Evolutionary conservation across 192 early-diverging fungal genomes (phyloP), one percentile per base, ranked within the genome.

Genomic region (Paraglomus occultum): DNA sequence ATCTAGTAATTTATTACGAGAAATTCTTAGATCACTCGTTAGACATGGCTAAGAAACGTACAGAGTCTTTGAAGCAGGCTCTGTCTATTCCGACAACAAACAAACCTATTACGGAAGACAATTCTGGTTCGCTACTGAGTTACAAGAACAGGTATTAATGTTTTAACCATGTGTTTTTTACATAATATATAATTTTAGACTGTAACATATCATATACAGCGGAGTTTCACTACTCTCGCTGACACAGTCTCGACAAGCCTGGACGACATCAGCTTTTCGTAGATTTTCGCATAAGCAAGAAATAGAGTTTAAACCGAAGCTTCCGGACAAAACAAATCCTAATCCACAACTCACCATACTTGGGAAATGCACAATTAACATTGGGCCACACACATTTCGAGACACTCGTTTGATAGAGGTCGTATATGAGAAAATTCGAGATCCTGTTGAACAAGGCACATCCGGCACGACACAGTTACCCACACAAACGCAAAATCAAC

Each of bases 201-300:
- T n/a, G 10, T 39, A 61, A 61, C 18, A 57, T 39, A 42, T 39
- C 43, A 8, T 57, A 58, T 58, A 38, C 68, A 82, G 80, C 51
- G 77, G 74, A 23, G 68, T 76, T 18, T 40, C 79, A 7, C 44
- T 75, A 23, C 58, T 79, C 10, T 71, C 80, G 1, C 46, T 82
- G n/a, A 57, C 72, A 18, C 73, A 79, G 39, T 82, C 80, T 22
- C 73, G 80, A 38, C 59, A 77, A 39, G 71, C 74, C 40, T 79
- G 76, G 73, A 55, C 68, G 17, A 70, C 39, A 2, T 73, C 67
- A 11, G 47, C 70, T 11, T 77, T 82, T 62, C 54, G 43, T 18
- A 82, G 75, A 65, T 82, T 59, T 49, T 70, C 67, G 14, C 11
- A 17, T 8, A 58, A 59, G 22, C 42, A 70, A 20, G 46, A 70